These are phyloP conservation scores for Aureobasidium leucospermi DNA, from an alignment of 2,329 filamentous ascomycete species.

Conservation along the genomic window DNA sequence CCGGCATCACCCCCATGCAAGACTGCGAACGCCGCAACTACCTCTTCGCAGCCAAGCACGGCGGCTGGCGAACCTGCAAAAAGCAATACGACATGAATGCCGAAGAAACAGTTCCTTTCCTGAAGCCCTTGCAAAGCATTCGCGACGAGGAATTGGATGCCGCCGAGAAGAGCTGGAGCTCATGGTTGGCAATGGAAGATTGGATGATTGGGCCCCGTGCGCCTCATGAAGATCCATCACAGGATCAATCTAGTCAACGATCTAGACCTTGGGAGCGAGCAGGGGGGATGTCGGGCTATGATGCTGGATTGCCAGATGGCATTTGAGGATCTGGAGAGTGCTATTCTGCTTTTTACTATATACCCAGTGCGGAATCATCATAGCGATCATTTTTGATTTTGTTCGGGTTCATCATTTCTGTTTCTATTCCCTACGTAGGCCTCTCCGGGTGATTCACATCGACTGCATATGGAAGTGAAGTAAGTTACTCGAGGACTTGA, in stretches of 20 bases:
- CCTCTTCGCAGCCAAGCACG: conserved; percentile 88
- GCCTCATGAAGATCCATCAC: not conserved
- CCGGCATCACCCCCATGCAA: conserved; percentile 73
- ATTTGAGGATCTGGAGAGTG: not conserved
- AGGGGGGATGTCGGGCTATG: not conserved
- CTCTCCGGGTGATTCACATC: too few relatives aligned
- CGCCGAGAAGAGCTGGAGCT: conserved; percentile 82
- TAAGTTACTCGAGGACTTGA: not conserved
- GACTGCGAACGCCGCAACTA: conserved; percentile 91
- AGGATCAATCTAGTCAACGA: not conserved
- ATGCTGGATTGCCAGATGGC: conserved; percentile 1
- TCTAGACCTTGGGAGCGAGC: conserved; percentile 2
- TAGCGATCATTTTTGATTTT: too few relatives aligned
- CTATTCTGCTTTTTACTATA: not conserved
- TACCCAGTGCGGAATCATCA: not conserved
- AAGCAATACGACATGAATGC: conserved; percentile 72
- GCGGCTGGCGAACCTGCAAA: conserved; percentile 83
- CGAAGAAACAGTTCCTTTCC: conserved; percentile 77
- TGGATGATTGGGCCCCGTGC: conserved; percentile 81
- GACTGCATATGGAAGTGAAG: too few relatives aligned
- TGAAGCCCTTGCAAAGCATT: conserved; percentile 72
- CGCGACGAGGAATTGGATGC: conserved; percentile 71
- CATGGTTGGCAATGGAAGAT: conserved; percentile 94
- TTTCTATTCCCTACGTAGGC: too few relatives aligned
- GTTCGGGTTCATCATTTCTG: too few relatives aligned